A percentile compares a stretch with the other conserved stretches of the same genome.
Conservation (phyloP, 2,329 filamentous ascomycete genomes). For the Dactylellina sp. region DNA sequence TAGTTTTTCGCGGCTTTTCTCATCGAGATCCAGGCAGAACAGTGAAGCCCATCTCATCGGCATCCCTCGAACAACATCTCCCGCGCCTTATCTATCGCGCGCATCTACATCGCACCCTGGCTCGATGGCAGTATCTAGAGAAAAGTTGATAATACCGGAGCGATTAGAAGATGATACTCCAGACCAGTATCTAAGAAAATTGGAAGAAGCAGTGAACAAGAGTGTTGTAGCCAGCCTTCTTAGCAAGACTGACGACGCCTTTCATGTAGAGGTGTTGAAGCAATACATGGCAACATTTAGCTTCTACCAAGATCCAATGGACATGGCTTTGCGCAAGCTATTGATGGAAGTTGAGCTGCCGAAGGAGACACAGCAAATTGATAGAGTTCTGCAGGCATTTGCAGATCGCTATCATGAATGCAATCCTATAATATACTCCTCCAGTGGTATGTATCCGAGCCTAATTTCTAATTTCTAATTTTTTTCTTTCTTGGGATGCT, state of each 20-base stretch:
- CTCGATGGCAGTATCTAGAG: conserved; percentile 80
- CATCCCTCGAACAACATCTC: conserved; percentile 58
- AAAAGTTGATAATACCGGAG: conserved; percentile 74
- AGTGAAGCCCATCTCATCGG: conserved; percentile 76
- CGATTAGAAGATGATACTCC: conserved; percentile 88
- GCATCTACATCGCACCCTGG: conserved; percentile 80
- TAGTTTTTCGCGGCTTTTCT: conserved; percentile 91
- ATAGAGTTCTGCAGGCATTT: conserved; percentile 91
- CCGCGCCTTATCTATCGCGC: conserved; percentile 58
- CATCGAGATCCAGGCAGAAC: conserved; percentile 80
- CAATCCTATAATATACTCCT: conserved; percentile 93
- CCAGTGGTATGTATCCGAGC: conserved; percentile 74
- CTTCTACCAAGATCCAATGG: conserved; percentile 96
- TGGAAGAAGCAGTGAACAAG: conserved; percentile 83
- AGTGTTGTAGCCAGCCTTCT: conserved; percentile 86
- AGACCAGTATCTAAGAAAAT: conserved; percentile 83
- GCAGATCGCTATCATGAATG: conserved; percentile 98
- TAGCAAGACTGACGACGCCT: conserved; percentile 86
- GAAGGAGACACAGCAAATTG: conserved; percentile 97
- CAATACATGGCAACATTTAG: conserved; percentile 96
- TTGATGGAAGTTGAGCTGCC: conserved; percentile 96
- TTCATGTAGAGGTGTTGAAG: conserved; percentile 83
- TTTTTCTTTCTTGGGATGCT: conserved; percentile 9
- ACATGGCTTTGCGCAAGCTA: conserved; percentile 94
- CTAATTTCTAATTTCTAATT: conserved; percentile 9